Conservation (phyloP, 805 yeast genomes). For the Candida khao-thaluensis region DNA sequence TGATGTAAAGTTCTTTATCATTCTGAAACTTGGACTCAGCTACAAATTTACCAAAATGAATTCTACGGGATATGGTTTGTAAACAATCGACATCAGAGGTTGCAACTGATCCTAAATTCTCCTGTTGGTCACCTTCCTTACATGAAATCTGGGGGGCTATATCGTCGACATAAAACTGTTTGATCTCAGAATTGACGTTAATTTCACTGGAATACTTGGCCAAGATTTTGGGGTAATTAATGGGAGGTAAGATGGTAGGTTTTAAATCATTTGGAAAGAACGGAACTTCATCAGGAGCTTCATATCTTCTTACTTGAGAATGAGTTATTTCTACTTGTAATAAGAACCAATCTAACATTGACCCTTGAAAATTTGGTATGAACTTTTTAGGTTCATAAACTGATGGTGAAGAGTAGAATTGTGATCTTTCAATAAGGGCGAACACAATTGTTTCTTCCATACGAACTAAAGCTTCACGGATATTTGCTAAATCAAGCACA, state of each 20-base stretch:
- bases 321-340: slow-evolving; percentile 64
- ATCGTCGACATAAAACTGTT: slow-evolving; percentile 62
- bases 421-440: slow-evolving; percentile 89
- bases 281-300: slow-evolving; percentile 92
- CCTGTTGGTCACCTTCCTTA: slow-evolving; percentile 68
- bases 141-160: slow-evolving; percentile 76
- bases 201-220: slow-evolving; percentile 74
- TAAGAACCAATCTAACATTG: slow-evolving; percentile 85
- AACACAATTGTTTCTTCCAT: slow-evolving; percentile 97
- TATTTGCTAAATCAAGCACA: slow-evolving; percentile 76
- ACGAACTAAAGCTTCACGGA: slow-evolving; percentile 78
- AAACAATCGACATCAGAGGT: slow-evolving; percentile 80
- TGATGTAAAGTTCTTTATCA: slow-evolving; percentile 61
- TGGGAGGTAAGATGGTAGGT: slow-evolving; percentile 75
- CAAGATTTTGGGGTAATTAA: slow-evolving; percentile 74
- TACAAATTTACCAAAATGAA: slow-evolving; percentile 96
- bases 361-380: slow-evolving; percentile 70
- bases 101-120: slow-evolving; percentile 86
- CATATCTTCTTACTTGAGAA: slow-evolving; percentile 81
- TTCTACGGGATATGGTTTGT: slow-evolving; percentile 86
- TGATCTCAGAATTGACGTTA: slow-evolving; percentile 71
- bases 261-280: slow-evolving; percentile 71
- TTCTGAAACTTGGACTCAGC: slow-evolving; percentile 88
- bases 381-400: slow-evolving; percentile 64
- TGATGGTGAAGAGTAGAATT: slow-evolving; percentile 71